Evolutionary conservation across 192 early-diverging fungal species (phyloP), one percentile per base, ranked within the genome.

Genomic region (Mortierella antarctica): DNA sequence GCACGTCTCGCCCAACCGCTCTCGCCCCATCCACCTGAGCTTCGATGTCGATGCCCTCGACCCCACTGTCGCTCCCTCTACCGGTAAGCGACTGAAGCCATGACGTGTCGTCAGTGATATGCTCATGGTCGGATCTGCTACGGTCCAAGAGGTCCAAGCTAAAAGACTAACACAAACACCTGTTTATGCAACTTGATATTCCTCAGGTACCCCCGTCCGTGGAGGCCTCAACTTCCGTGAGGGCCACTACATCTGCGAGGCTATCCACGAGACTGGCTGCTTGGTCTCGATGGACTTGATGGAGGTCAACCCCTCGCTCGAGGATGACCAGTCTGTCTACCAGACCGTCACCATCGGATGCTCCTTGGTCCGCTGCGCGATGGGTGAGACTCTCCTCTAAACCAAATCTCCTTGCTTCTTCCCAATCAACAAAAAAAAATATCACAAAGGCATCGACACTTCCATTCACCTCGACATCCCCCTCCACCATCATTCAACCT

Each of bases 11-110:
- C 89, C 87, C 44, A 84, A 90, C 57, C 80, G 88, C 45, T 85
- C 90, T 31, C 87, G 83, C 41, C 95, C 95, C 12, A 92, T 97
- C 67, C 96, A 97, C 76, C 86, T 97, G 57, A 91, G 89, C 75
- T 98, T 96, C 70, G 97, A 99, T 73, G 97, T 99, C 31, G 97
- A 99, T 86, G 97, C 92, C 5, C 86, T 98, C 39, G 97, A 99
- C 81, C 97, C 97, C 23, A 88, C 92, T 6, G 95, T 99, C 14
- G 96, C 95, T 2, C 97, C 97, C 21, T 92, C 94, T 7, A 99
- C 97, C 1, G 84, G 84, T 85, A 82, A 65, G 50, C 3, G 51
- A 41, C 31, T 10, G 7, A 10, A 14, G 31, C 20, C 23, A 15
- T 50, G 8, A 21, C 49, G 8, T 17, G 8, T 8, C n/a, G 15